Conservation (phyloP, 108 stramenopile species). For the Craspedostauros australis region DNA sequence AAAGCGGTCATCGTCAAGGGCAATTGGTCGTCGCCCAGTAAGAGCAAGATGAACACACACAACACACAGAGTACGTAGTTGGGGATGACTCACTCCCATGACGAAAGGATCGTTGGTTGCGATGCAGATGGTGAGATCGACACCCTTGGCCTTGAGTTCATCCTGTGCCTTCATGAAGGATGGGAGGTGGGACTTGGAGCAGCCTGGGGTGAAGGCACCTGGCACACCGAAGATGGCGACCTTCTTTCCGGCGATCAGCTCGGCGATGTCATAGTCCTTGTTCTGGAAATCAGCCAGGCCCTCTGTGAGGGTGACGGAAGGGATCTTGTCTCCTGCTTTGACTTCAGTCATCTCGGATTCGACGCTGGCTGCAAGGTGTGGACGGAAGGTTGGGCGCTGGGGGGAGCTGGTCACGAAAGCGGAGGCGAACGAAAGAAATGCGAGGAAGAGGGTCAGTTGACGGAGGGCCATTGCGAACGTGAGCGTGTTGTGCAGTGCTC, state of each 20-base stretch:
- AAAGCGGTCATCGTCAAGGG: no score
- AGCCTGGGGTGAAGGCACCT: constrained; percentile 88
- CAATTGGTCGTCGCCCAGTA: no score
- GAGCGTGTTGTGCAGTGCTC: no score
- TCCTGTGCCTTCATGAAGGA: constrained; percentile 76
- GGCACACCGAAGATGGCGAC: constrained; percentile 89
- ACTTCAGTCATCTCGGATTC: constrained; percentile 44
- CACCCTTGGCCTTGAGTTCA: constrained; percentile 74
- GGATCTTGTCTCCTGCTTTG: constrained; percentile 69
- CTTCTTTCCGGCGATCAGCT: constrained; percentile 73
- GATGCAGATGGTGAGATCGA: constrained; percentile 79
- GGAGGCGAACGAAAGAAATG: no score
- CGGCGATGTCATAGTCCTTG: constrained; percentile 42
- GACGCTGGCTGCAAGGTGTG: no score
- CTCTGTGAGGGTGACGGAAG: constrained; percentile 51
- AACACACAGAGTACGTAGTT: no score
- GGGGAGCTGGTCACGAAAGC: no score
- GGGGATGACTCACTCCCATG: constrained; percentile 54
- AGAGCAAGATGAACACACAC: no score
- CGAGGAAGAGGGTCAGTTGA: no score
- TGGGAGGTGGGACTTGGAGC: constrained; percentile 83
- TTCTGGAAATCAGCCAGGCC: constrained; percentile 51
- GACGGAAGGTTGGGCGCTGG: no score
- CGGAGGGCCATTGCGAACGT: no score
- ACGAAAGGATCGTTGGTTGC: constrained; percentile 86